Conservation (phyloP, 2,329 filamentous ascomycete genomes). For the Cladosporium sp. region DNA sequence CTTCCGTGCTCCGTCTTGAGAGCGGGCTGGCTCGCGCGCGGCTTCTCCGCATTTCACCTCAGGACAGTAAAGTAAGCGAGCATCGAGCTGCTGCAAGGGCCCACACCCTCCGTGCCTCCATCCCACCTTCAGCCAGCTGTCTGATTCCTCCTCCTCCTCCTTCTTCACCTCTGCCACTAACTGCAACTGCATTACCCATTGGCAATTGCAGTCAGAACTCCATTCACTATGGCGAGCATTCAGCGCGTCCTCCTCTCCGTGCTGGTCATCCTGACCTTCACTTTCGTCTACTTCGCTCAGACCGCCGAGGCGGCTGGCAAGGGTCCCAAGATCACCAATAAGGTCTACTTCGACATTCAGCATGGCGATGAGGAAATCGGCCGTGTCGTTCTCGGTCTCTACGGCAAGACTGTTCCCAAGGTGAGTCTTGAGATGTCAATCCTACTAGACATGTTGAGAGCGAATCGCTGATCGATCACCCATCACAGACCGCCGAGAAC, state of each 20-base stretch:
- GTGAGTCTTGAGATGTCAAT: conserved; percentile 32
- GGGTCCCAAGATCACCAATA: conserved; percentile 56
- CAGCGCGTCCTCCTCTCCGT: conserved; percentile 66
- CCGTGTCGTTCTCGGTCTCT: conserved; percentile 74
- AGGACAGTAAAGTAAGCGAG: too few species aligned
- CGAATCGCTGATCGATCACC: conserved; percentile 11
- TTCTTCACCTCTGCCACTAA: conserved; percentile 13
- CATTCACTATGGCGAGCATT: conserved; percentile 65
- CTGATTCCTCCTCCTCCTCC: too few species aligned
- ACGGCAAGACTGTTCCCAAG: conserved; percentile 82
- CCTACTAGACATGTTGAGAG: neutral
- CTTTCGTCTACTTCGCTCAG: conserved; percentile 70
- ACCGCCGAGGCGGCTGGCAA: conserved; percentile 64
- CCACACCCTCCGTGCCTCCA: neutral
- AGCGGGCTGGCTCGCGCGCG: too few species aligned
- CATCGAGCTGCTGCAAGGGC: neutral
- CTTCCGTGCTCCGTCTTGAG: too few species aligned
- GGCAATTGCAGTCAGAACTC: conserved; percentile 12
- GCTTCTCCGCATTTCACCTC: neutral
- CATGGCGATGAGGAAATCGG: conserved; percentile 71
- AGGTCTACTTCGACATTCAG: conserved; percentile 77
- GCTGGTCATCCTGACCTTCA: conserved; percentile 70
- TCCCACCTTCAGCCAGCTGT: conserved; percentile 5
- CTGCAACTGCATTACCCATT: conserved; percentile 11
- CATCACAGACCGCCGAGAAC: conserved; percentile 59